These are phyloP conservation scores for Saraca asoca DNA, from an alignment of 331 rosid species.

Conservation along the genomic window DNA sequence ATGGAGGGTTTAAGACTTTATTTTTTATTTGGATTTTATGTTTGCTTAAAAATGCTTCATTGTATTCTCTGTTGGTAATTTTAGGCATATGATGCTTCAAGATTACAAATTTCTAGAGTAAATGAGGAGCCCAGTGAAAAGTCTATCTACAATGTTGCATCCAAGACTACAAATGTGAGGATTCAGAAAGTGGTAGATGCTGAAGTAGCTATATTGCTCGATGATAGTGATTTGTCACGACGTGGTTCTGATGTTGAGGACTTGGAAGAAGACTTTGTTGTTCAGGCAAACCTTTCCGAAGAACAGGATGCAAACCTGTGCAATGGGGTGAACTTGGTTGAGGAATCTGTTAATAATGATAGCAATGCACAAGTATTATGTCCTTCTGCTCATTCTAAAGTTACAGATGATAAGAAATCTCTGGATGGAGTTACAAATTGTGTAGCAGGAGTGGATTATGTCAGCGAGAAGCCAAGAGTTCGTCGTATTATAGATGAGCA, in stretches of 20 bases:
- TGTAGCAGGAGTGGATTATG: constrained; percentile 25
- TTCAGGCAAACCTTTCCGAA: constrained; percentile 61
- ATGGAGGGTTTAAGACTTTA: not conserved
- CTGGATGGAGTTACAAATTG: constrained; percentile 30
- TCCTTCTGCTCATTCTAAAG: constrained; percentile 30
- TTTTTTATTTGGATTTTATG: not conserved
- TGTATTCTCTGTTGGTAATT: constrained; percentile 19
- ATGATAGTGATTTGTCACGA: constrained; percentile 67
- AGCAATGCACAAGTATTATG: constrained; percentile 28
- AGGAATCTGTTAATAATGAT: too few relatives aligned
- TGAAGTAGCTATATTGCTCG: constrained; percentile 79
- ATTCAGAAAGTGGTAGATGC: constrained; percentile 84
- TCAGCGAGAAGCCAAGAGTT: constrained; percentile 55
- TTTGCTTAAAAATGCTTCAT: constrained; percentile 4
- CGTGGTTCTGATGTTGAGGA: constrained; percentile 88
- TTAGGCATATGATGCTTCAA: constrained; percentile 92
- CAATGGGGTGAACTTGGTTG: constrained; percentile 9
- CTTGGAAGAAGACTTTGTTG: constrained; percentile 89
- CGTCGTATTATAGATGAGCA: constrained; percentile 75
- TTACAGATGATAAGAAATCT: constrained; percentile 30
- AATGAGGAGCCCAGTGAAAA: constrained; percentile 46
- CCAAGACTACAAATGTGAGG: constrained; percentile 60
- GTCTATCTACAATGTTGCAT: constrained; percentile 56
- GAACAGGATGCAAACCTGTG: constrained; percentile 43
- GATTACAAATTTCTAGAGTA: constrained; percentile 49